Percentiles rank a stretch among this genome's conserved stretches.
Conservation (phyloP, 2,329 filamentous ascomycete species). For the Clonostachys rhizophaga region DNA sequence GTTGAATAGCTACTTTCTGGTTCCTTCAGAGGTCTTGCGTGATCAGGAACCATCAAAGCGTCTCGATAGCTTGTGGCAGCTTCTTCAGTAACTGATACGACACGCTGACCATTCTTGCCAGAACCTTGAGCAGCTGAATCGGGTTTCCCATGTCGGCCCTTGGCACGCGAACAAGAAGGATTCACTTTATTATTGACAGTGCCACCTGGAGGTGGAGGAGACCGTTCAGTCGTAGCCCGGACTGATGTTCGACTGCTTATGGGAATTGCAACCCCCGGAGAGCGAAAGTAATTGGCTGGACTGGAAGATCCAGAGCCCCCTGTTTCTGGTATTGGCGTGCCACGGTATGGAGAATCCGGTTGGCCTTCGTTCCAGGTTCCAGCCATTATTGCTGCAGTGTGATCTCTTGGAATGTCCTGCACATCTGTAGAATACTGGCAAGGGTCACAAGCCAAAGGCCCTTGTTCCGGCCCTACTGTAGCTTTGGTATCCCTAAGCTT, state of each 20-base stretch:
- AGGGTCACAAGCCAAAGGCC: slow-evolving; percentile 6
- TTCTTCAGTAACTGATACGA: not conserved
- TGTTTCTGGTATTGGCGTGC: slow-evolving; percentile 12
- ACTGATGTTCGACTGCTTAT: not conserved
- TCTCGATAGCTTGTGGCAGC: not conserved
- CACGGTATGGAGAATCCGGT: slow-evolving; percentile 46
- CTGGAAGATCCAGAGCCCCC: not conserved
- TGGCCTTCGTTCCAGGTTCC: slow-evolving; percentile 62
- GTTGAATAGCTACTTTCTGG: slow-evolving; percentile 1
- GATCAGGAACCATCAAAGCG: not conserved
- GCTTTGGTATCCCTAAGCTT: slow-evolving; percentile 22
- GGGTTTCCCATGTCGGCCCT: too few relatives aligned
- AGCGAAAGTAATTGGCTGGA: not conserved
- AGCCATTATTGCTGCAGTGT: slow-evolving; percentile 47
- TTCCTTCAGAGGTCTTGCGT: not conserved
- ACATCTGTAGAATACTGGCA: slow-evolving; percentile 5
- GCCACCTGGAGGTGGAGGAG: too few relatives aligned
- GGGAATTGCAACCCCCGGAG: too few relatives aligned
- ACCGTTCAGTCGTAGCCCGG: not conserved
- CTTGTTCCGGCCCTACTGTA: not conserved
- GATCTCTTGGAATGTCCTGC: slow-evolving; percentile 29
- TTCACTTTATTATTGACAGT: too few relatives aligned
- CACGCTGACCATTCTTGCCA: too few relatives aligned
- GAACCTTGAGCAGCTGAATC: too few relatives aligned
- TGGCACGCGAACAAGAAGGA: too few relatives aligned